Percentiles rank a stretch among this genome's conserved stretches.
Conservation (phyloP, 2,329 filamentous ascomycete species). For the Colletotrichum sp. region DNA sequence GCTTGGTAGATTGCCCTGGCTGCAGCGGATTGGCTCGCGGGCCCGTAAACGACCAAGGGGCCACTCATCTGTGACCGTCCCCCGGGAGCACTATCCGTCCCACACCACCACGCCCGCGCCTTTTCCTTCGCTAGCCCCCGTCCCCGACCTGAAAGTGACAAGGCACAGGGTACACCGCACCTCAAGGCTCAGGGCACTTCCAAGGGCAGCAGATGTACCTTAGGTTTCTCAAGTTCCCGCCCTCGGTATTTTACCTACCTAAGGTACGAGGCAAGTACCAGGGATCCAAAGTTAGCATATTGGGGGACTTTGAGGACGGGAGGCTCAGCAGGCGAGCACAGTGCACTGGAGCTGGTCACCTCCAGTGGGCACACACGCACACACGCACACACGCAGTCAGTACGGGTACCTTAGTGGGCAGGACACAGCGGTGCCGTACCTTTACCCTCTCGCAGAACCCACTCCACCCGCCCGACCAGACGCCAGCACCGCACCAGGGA, state of each 20-base stretch:
- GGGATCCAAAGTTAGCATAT: background rate
- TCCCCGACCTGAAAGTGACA: conserved; percentile 30
- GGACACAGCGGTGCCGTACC: background rate
- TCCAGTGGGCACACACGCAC: background rate
- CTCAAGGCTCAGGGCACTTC: background rate
- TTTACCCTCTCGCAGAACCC: background rate
- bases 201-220: background rate
- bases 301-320: background rate
- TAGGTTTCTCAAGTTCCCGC: background rate
- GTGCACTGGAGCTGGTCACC: background rate
- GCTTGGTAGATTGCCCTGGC: background rate
- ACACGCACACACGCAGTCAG: background rate
- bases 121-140: conserved; percentile 29
- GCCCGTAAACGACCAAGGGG: conserved; percentile 1
- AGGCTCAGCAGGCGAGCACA: background rate
- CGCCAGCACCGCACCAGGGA: background rate
- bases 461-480: background rate
- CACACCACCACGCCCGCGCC: conserved; percentile 27
- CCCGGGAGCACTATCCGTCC: conserved; percentile 21
- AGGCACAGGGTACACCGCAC: conserved; percentile 28
- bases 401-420: background rate
- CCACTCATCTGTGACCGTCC: conserved; percentile 17
- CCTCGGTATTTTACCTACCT: background rate
- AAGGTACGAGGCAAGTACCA: background rate
- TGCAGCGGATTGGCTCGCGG: conserved; percentile 1